Evolutionary conservation across 2,329 filamentous ascomycete genomes (phyloP), one percentile per base, ranked within the genome.

Genomic region (Ceratocystis colombiana): DNA sequence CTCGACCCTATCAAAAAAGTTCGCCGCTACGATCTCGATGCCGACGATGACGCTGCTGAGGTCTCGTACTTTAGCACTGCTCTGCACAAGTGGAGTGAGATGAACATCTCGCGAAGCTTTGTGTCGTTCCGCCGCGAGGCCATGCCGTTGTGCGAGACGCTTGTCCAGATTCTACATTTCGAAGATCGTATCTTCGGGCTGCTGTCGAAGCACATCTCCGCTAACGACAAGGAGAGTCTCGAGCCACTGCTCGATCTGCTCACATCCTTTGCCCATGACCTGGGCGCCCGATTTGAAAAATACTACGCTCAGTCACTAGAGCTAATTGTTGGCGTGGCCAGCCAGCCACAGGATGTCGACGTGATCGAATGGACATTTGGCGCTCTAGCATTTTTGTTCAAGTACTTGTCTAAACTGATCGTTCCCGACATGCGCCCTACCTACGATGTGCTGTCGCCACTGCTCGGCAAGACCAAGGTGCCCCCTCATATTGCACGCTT

Each of bases 361-460:
- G 91, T 95, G n/a, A 89, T 97, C 63, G 94, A 99, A 77, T 97
- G 93, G 92, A 93, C 90, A 63, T 99, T 99, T 76, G 90, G 88
- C 12, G 92, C 90, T 71, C 80, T 99, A 66, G 91, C 94, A 59
- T 99, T 95, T 80, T 80, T 97, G 50, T 96, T 99, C 83, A 99
- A 99, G 74, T 97, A 97, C 73, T 83, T 99, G 4, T 95, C 91
- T 1, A 86, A 90, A 69, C 82, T 97, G 0, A 77, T 99, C 25
- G 88, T 94, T 0, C 88, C 90, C 3, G 89, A 99, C 73, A 77
- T 99, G 69, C 82, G 89, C 69, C 90, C 93, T 61, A 87, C 95
- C 1, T 92, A 90, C 73, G 84, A 90, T 72, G 84, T 94, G 64
- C 85, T 99, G 78, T 83, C 88, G 0, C 88, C 91, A 2, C 81